Evolutionary conservation across 2,329 filamentous ascomycete species (phyloP), one percentile per base, ranked within the genome.

Genomic region (Botrytis elliptica): DNA sequence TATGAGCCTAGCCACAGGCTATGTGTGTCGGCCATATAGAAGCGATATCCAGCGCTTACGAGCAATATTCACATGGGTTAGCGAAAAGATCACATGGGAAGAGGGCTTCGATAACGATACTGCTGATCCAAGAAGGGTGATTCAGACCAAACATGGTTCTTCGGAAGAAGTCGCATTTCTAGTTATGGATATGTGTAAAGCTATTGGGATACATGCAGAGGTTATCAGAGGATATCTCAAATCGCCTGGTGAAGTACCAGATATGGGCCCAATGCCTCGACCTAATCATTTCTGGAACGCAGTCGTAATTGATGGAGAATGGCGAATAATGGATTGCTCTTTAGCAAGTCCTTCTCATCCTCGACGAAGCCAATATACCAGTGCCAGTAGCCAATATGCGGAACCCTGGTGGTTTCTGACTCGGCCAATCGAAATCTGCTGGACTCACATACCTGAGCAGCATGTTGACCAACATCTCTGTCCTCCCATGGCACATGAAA

Each of bases 241-340:
- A 82, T 87, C 89, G 1, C 96, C 96, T 0, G 95, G 95, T 0
- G 96, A 98, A 79, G 85, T 91, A 12, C 86, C 92, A 1, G 95
- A 98, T 78, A 85, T 94, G 62, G 93, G 92, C 75, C 91, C 92
- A 74, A 89, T 95, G 82, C 93, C 93, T n/a, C 90, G 91, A 44
- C 88, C 95, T 0, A 99, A 99, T 80, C 96, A 99, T 83, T 98
- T 93, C 90, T 99, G 96, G 96, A 99, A 99, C 78, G 91, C 94
- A 0, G 93, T 98, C 29, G 85, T 98, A 52, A 91, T 98, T 14
- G 96, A 99, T 82, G 92, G 93, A 36, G 94, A 98, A 83, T 99
- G 96, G 96, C 92, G 96, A 69, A 92, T 98, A 77, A 93, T 99
- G 85, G 96, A 99, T 82, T 96, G 94, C 81, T 97, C 94, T 52